Evolutionary conservation across 805 yeast species (phyloP).

Genomic region (Jamesozyma hellenica): DNA sequence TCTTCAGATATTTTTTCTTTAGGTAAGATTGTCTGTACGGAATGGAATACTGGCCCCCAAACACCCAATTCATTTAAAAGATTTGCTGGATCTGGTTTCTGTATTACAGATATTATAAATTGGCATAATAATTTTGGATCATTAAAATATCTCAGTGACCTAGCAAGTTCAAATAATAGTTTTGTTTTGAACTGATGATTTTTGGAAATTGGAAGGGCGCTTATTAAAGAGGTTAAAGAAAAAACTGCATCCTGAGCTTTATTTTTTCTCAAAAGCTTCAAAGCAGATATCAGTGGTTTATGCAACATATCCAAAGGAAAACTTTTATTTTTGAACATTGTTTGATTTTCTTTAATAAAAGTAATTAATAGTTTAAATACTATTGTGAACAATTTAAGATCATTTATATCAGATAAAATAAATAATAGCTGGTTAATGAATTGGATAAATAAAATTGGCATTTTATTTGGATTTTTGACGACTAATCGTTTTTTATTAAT

Average conservation of each 20-base stretch:
- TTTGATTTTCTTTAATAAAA: constrained; percentile 2
- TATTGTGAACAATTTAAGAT: constrained; percentile 16
- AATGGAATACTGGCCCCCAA: constrained; percentile 21
- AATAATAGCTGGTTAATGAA: constrained; percentile 17
- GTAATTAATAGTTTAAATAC: constrained; percentile 10
- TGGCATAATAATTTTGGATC: constrained; percentile 22
- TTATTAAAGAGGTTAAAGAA: constrained; percentile 11
- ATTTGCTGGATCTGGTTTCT: constrained; percentile 5
- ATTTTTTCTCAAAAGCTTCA: constrained; percentile 10
- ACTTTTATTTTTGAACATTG: neutral
- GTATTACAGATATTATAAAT: constrained; percentile 14
- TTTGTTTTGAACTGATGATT: constrained; percentile 13
- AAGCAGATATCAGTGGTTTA: constrained; percentile 3
- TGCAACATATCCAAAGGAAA: constrained; percentile 2
- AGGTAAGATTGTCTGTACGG: neutral
- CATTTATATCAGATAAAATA: constrained; percentile 11
- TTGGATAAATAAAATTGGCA: constrained; percentile 8
- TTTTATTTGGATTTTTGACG: neutral
- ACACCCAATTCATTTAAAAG: constrained; percentile 23
- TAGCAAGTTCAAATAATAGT: constrained; percentile 14
- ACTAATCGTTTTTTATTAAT: constrained; percentile 1
- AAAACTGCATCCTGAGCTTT: constrained; percentile 22
- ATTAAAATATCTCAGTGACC: constrained; percentile 18
- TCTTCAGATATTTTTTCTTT: neutral
- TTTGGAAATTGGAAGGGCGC: constrained; percentile 5